Conservation (phyloP, 805 yeast genomes). For the Saturnispora quitensis region DNA sequence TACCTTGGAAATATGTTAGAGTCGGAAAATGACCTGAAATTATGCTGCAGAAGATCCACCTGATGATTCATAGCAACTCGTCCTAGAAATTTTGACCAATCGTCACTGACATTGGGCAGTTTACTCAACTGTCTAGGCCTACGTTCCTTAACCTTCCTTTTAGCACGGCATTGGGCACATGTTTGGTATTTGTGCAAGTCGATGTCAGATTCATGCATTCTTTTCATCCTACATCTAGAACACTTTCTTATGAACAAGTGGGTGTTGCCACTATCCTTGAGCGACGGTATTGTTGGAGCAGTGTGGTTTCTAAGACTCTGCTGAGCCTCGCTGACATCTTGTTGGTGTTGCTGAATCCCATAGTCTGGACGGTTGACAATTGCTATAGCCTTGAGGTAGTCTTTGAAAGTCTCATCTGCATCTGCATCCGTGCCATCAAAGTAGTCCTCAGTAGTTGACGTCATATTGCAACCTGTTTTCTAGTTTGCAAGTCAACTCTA, state of each 20-base stretch:
- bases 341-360: conserved; percentile 10
- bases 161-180: conserved; percentile 31
- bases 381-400: conserved; percentile 13
- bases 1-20: conserved; percentile 28
- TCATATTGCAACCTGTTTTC: background rate
- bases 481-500: background rate
- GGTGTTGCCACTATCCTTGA: background rate
- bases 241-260: conserved; percentile 27
- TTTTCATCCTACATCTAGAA: conserved; percentile 35
- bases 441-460: conserved; percentile 6
- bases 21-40: conserved; percentile 28
- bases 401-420: conserved; percentile 12
- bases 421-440: conserved; percentile 2
- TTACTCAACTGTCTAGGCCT: conserved; percentile 23
- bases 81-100: conserved; percentile 27
- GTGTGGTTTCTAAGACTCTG: background rate
- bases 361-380: background rate
- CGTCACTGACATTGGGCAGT: conserved; percentile 29
- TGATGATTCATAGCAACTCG: conserved; percentile 28
- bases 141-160: conserved; percentile 29
- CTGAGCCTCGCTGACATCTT: background rate
- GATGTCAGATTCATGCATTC: conserved; percentile 27
- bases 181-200: conserved; percentile 34
- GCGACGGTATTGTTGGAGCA: background rate
- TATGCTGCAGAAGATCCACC: conserved; percentile 30